Conservation (phyloP, 352 stramenopile genomes). For the Globisporangium lucens region DNA sequence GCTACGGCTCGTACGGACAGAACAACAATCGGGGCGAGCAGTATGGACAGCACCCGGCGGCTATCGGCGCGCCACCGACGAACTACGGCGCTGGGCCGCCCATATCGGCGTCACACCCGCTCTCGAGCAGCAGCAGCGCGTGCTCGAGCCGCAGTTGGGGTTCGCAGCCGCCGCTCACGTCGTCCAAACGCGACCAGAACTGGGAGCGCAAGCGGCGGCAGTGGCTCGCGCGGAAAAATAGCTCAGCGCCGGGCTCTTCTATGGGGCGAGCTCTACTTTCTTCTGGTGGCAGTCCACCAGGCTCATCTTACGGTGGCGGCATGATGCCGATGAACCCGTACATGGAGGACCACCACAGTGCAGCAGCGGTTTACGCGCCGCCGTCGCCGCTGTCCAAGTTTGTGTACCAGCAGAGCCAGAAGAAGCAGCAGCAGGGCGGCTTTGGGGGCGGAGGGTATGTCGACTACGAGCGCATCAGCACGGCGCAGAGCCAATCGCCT, state of each 20-base stretch:
- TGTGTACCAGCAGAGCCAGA: slow-evolving; percentile 52
- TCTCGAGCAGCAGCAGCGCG: slow-evolving; percentile 15
- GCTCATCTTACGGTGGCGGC: slow-evolving; percentile 14
- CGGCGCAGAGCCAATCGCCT: slow-evolving; percentile 15
- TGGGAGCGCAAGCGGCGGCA: slow-evolving; percentile 75
- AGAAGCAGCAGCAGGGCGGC: slow-evolving; percentile 3
- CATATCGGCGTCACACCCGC: background rate
- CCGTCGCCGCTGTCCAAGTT: slow-evolving; percentile 73
- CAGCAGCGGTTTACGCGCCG: slow-evolving; percentile 21
- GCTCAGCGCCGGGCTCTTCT: background rate
- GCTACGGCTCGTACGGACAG: background rate
- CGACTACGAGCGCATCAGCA: slow-evolving; percentile 24
- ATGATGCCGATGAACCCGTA: slow-evolving; percentile 15
- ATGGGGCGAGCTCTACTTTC: background rate
- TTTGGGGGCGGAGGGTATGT: background rate
- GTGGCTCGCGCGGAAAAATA: slow-evolving; percentile 62
- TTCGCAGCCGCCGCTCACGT: slow-evolving; percentile 62
- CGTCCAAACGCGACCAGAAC: slow-evolving; percentile 77
- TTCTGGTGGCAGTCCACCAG: slow-evolving; percentile 7
- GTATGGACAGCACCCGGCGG: slow-evolving; percentile 11
- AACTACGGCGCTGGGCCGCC: slow-evolving; percentile 10
- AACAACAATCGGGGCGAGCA: slow-evolving; percentile 12
- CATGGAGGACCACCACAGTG: slow-evolving; percentile 2
- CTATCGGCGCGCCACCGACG: background rate
- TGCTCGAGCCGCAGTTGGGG: slow-evolving; percentile 23